These are phyloP conservation scores for Schwanniomyces occidentalis DNA, from an alignment of 805 yeast genomes.

Conservation along the genomic window DNA sequence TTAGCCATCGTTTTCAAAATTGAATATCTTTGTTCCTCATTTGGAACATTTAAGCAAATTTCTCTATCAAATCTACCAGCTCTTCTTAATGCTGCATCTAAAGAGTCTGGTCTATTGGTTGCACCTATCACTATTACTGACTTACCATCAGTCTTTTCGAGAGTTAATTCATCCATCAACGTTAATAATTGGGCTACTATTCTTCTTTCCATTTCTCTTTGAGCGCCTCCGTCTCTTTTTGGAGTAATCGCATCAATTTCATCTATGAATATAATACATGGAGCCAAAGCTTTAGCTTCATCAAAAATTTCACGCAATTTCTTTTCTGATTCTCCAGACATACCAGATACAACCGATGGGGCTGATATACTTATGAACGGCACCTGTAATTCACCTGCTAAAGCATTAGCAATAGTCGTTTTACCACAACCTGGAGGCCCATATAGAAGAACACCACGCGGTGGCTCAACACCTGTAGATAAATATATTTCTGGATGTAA, in stretches of 20 bases:
- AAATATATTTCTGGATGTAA: slow-evolving; percentile 88
- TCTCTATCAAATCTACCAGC: slow-evolving; percentile 97
- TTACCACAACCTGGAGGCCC: slow-evolving; percentile 99
- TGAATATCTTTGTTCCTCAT: slow-evolving; percentile 74
- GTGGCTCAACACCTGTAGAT: slow-evolving; percentile 91
- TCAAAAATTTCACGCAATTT: slow-evolving; percentile 90
- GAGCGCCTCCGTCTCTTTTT: slow-evolving; percentile 92
- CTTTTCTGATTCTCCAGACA: slow-evolving; percentile 99
- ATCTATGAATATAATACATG: slow-evolving; percentile 90
- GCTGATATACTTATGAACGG: slow-evolving; percentile 92
- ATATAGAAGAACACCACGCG: slow-evolving; percentile 88
- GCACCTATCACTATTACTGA: slow-evolving; percentile 96
- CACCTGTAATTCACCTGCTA: slow-evolving; percentile 92
- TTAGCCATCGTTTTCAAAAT: slow-evolving; percentile 76
- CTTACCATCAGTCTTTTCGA: slow-evolving; percentile 86
- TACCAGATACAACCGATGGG: slow-evolving; percentile 95
- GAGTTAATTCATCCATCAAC: slow-evolving; percentile 86
- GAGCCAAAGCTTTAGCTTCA: slow-evolving; percentile 87
- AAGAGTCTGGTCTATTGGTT: slow-evolving; percentile 92
- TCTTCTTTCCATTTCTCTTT: slow-evolving; percentile 95
- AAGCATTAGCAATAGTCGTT: slow-evolving; percentile 92
- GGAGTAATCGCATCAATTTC: slow-evolving; percentile 99
- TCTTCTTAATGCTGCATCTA: slow-evolving; percentile 91
- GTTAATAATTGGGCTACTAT: slow-evolving; percentile 95
- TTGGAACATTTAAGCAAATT: slow-evolving; percentile 92